Conservation (phyloP, 2,329 filamentous ascomycete species). For the Seiridium unicorne region DNA sequence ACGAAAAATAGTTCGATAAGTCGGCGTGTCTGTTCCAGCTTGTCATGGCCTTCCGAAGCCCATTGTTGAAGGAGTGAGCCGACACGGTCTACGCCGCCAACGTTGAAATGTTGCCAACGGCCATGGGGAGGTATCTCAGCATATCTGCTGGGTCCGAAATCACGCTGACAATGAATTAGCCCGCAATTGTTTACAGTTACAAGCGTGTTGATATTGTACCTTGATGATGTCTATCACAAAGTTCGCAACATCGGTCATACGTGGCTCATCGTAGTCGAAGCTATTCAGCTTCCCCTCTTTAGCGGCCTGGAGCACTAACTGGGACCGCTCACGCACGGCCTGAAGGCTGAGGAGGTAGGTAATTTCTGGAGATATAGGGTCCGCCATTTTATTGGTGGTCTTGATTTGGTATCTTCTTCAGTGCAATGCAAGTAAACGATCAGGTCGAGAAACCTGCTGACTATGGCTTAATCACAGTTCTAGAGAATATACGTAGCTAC, state of each 20-base stretch:
- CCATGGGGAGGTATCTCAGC: slow-evolving; percentile 52
- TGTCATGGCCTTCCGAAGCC: slow-evolving; percentile 34
- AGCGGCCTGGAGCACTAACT: slow-evolving; percentile 33
- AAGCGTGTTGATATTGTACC: slow-evolving; percentile 21
- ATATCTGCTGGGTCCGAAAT: slow-evolving; percentile 45
- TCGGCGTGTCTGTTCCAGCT: slow-evolving; percentile 47
- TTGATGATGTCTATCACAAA: slow-evolving; percentile 42
- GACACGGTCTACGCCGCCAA: slow-evolving; percentile 51
- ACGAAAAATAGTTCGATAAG: slow-evolving; percentile 62
- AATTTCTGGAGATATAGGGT: slow-evolving; percentile 9
- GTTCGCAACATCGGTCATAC: slow-evolving; percentile 36
- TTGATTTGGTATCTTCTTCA: no score
- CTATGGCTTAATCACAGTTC: no score
- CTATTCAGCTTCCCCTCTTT: slow-evolving; percentile 35
- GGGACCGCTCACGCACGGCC: slow-evolving; percentile 33
- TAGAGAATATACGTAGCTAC: no score
- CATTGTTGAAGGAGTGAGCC: slow-evolving; percentile 42
- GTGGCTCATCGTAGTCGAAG: slow-evolving; percentile 37
- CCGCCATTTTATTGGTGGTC: neutral
- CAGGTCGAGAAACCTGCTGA: no score
- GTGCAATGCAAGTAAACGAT: no score
- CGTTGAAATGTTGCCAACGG: slow-evolving; percentile 63
- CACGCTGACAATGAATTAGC: slow-evolving; percentile 33
- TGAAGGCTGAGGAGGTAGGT: slow-evolving; percentile 34
- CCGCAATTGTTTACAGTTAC: no score